Percentiles rank a stretch among this genome's conserved stretches.
phyloP scores from a whole-genome alignment of 257 asterid genomes.

The Linaria vulgaris region DNA sequence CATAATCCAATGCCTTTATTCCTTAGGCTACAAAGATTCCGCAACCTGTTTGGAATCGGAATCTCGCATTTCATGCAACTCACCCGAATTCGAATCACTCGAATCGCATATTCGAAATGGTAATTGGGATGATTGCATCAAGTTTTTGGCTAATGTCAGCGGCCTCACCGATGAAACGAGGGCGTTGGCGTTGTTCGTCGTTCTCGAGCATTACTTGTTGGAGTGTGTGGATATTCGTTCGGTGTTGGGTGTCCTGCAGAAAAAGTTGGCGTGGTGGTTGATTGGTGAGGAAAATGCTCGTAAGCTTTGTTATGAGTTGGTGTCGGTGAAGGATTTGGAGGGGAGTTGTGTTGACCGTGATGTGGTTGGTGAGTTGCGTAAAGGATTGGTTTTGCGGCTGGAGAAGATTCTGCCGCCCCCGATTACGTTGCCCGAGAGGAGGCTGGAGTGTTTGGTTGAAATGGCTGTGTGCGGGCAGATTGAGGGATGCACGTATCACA shows the following conservation, averaged over 20 bases:
- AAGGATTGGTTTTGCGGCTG: constrained; percentile 47
- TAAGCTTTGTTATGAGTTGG: constrained; percentile 57
- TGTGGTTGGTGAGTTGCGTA: constrained; percentile 39
- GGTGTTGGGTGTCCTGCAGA: constrained; percentile 58
- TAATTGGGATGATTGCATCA: constrained; percentile 67
- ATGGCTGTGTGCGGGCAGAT: constrained; percentile 61
- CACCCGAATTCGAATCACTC: constrained; percentile 48
- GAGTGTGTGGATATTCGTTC: constrained; percentile 56
- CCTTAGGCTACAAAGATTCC: constrained; percentile 71
- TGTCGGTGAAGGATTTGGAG: constrained; percentile 46
- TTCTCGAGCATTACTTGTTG: constrained; percentile 67
- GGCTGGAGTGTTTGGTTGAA: constrained; percentile 85
- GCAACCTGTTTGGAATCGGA: constrained; percentile 79
- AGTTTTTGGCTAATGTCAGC: constrained; percentile 37
- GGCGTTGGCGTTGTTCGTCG: constrained; percentile 58
- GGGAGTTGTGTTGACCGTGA: constrained; percentile 39
- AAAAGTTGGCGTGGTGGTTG: constrained; percentile 44
- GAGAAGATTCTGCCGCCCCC: constrained; percentile 76
- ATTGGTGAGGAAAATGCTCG: constrained; percentile 56
- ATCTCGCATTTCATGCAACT: constrained; percentile 60
- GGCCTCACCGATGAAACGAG: constrained; percentile 57
- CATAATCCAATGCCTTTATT: constrained; percentile 60
- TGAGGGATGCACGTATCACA: constrained; percentile 68
- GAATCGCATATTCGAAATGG: constrained; percentile 52
- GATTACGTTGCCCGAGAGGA: constrained; percentile 66